Evolutionary conservation across 371 early-diverging fungal species (phyloP), one percentile per base, ranked within the genome.

Genomic region (Mycotypha africana): DNA sequence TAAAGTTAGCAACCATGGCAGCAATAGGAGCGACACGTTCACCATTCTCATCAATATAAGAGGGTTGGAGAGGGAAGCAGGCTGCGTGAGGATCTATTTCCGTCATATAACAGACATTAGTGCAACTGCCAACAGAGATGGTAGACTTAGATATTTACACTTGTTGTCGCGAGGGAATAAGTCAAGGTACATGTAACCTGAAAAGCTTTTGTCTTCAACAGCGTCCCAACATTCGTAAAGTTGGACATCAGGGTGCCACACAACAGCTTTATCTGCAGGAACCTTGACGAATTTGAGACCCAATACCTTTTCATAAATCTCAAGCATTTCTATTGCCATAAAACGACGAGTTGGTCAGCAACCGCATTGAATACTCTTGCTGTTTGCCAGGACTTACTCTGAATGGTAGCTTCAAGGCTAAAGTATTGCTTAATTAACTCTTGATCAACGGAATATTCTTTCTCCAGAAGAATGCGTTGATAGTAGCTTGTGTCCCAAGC

Each of bases 1-100:
- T 73, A 55, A 90, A 89, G 67, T 91, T 91, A 39, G 88, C 82
- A 1, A 87, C 86, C 84, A 91, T 87, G 20, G 86, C 90, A 14
- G 86, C 84, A 41, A 84, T 81, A 11, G 91, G 88, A 24, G 72
- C 62, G 47, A 80, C 74, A 35, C 67, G 65, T 10, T 69, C 58
- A 2, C 79, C 80, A 45, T 81, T 70, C 4, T 56, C 54, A 22
- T 49, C 61, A 35, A 55, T 49, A 36, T 60, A 84, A 30, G 85
- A 82, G 15, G 86, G 68, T 30, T 82, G 86, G 16, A 90, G 67
- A 22, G 77, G 75, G 68, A 84, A 86, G 35, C 78, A 82, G 10
- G 85, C 85, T 20, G 90, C 90, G 54, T 88, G 88, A 40, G 77
- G 67, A 42, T 81, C 76, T 87, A 82, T 47, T 11, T n/a, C n/a